Evolutionary conservation across 495 filamentous ascomycete species (phyloP).

Genomic region (Aspergillus sclerotiicarbonarius): DNA sequence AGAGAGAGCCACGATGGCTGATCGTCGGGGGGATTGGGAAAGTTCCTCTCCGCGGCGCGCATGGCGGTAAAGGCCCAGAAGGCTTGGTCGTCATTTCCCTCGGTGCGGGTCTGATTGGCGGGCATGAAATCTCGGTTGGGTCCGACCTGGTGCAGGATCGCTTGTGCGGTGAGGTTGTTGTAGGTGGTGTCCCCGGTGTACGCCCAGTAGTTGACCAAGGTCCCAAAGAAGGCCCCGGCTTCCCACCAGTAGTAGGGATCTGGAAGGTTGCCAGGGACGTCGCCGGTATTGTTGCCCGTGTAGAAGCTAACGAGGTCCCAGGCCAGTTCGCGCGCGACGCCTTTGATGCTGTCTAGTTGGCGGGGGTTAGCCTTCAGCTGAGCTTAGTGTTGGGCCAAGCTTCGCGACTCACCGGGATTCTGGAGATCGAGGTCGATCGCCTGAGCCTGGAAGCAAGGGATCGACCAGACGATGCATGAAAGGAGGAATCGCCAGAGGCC

Average conservation of each 20-base stretch:
- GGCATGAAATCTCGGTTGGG: constrained; percentile 69
- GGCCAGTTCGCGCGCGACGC: constrained; percentile 38
- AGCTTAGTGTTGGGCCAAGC: not conserved
- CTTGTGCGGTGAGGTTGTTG: constrained; percentile 62
- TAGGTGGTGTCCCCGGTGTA: constrained; percentile 71
- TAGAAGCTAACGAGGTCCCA: constrained; percentile 55
- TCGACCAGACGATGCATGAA: not conserved
- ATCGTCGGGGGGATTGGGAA: constrained; percentile 48
- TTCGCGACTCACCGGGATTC: not conserved
- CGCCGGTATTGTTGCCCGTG: constrained; percentile 64
- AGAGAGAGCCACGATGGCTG: constrained; percentile 68
- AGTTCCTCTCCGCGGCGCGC: constrained; percentile 72
- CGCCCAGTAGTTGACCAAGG: constrained; percentile 75
- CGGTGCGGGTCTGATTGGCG: constrained; percentile 67
- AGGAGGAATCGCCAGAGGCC: not conserved
- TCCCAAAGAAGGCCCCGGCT: constrained; percentile 66
- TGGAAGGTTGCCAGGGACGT: constrained; percentile 66
- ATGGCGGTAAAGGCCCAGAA: constrained; percentile 81
- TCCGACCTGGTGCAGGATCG: constrained; percentile 64
- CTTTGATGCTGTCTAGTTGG: constrained; percentile 29
- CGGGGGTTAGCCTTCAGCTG: not conserved
- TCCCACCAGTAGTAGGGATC: constrained; percentile 80
- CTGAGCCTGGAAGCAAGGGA: not conserved
- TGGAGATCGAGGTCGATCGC: constrained; percentile 5
- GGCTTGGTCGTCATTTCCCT: constrained; percentile 78